A percentile compares a stretch with the other conserved stretches of the same genome.
Evolutionary conservation across 805 yeast species (phyloP).

Genomic region (Blastobotrys mokoenaii): DNA sequence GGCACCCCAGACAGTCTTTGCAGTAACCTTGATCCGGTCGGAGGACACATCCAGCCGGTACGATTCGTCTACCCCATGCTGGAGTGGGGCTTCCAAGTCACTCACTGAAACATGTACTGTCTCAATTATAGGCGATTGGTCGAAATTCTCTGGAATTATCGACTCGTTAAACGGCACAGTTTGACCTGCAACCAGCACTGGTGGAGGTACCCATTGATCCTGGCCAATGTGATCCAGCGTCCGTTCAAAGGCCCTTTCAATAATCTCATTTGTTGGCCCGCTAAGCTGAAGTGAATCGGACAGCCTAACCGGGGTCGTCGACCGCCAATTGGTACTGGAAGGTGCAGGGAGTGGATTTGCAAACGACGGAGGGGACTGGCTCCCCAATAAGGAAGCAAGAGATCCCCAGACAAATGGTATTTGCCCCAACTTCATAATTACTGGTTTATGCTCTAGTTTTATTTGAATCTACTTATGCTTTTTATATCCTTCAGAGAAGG

Average conservation of each 20-base stretch:
- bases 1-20: conserved; percentile 35
- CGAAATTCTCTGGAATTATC: conserved; percentile 12
- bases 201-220: conserved; percentile 28
- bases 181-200: conserved; percentile 21
- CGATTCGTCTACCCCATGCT: conserved; percentile 32
- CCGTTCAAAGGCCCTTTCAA: conserved; percentile 23
- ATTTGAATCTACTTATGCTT: too few relatives aligned
- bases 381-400: neutral
- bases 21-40: conserved; percentile 18
- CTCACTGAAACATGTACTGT: conserved; percentile 11
- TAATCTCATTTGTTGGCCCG: conserved; percentile 10
- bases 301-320: conserved; percentile 1
- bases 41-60: conserved; percentile 22
- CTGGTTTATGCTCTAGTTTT: too few relatives aligned
- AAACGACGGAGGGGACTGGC: neutral
- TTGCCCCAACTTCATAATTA: neutral
- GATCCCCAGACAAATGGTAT: neutral
- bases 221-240: conserved; percentile 16
- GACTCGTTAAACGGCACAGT: conserved; percentile 15
- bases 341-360: conserved; percentile 15
- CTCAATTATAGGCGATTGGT: neutral
- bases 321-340: conserved; percentile 5
- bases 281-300: conserved; percentile 1
- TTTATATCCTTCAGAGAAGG: too few relatives aligned
- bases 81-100: conserved; percentile 25